A percentile compares a stretch with the other conserved stretches of the same genome.
Conservation (phyloP, 495 filamentous ascomycete genomes). For the Podospora pseudocomata region DNA sequence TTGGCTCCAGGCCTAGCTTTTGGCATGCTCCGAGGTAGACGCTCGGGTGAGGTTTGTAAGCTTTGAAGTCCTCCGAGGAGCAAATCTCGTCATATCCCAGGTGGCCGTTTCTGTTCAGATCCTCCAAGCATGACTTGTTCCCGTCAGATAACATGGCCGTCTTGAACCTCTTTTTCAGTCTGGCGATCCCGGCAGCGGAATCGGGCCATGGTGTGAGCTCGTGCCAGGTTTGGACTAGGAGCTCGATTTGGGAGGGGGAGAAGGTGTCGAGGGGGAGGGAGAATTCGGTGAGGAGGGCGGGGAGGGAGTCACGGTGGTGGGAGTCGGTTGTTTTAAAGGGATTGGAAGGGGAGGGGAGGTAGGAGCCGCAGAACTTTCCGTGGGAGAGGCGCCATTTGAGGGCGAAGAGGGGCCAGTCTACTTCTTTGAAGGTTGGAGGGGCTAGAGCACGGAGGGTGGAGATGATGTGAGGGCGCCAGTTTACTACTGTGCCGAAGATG, state of each 20-base stretch:
- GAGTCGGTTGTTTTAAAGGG: slow-evolving; percentile 58
- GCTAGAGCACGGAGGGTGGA: slow-evolving; percentile 49
- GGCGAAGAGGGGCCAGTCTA: slow-evolving; percentile 60
- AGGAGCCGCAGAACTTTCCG: slow-evolving; percentile 53
- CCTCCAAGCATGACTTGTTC: slow-evolving; percentile 62
- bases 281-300: slow-evolving; percentile 52
- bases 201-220: slow-evolving; percentile 67
- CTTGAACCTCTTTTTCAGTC: slow-evolving; percentile 51
- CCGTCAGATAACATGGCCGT: slow-evolving; percentile 72
- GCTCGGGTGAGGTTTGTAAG: slow-evolving; percentile 69
- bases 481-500: slow-evolving; percentile 74
- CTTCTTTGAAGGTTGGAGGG: slow-evolving; percentile 35
- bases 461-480: slow-evolving; percentile 63
- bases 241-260: slow-evolving; percentile 52
- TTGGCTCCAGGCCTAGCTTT: slow-evolving; percentile 52
- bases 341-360: slow-evolving; percentile 42
- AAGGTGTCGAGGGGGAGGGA: slow-evolving; percentile 46
- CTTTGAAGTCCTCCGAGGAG: slow-evolving; percentile 66
- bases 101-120: slow-evolving; percentile 53
- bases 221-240: slow-evolving; percentile 65
- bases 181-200: slow-evolving; percentile 51
- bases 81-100: slow-evolving; percentile 61
- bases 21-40: slow-evolving; percentile 66
- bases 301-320: slow-evolving; percentile 62
- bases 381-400: slow-evolving; percentile 68